Evolutionary conservation across 1,284 basidiomycete genomes (phyloP).

Genomic region (Fomes fomentarius): DNA sequence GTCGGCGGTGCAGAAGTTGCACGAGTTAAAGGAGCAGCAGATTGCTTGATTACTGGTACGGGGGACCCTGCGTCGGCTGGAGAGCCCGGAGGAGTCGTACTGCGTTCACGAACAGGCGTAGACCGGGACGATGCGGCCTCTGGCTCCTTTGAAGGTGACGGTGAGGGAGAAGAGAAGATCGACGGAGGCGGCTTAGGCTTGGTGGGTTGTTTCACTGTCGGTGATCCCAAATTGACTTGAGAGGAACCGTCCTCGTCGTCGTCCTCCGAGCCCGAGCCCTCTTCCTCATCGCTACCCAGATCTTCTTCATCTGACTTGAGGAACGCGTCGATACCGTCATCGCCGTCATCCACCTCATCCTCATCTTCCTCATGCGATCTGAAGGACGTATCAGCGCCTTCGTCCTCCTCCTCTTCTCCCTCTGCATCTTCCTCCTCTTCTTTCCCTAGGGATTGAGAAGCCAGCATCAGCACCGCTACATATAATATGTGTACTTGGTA

Average conservation of each 20-base stretch:
- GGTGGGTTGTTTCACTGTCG: slow-evolving; percentile 16
- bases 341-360: slow-evolving; percentile 23
- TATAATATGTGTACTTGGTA: too few relatives aligned
- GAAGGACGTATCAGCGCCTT: slow-evolving; percentile 24
- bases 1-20: slow-evolving; percentile 23
- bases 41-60: slow-evolving; percentile 1
- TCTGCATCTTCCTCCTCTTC: slow-evolving; percentile 24
- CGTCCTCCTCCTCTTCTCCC: slow-evolving; percentile 27
- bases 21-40: slow-evolving; percentile 42
- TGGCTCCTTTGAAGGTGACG: slow-evolving; percentile 7
- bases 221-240: slow-evolving; percentile 28
- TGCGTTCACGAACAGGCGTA: slow-evolving; percentile 32
- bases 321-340: slow-evolving; percentile 27
- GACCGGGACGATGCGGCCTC: slow-evolving; percentile 2
- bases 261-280: slow-evolving; percentile 38
- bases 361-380: slow-evolving; percentile 18
- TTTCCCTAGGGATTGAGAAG: neutral
- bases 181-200: neutral
- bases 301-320: slow-evolving; percentile 30
- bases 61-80: slow-evolving; percentile 40
- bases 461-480: too few relatives aligned
- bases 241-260: slow-evolving; percentile 22
- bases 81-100: slow-evolving; percentile 59
- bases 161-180: slow-evolving; percentile 2
- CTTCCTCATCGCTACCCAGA: slow-evolving; percentile 33